Evolutionary conservation across 2,329 filamentous ascomycete genomes (phyloP).

Genomic region (Colletotrichum karsti): DNA sequence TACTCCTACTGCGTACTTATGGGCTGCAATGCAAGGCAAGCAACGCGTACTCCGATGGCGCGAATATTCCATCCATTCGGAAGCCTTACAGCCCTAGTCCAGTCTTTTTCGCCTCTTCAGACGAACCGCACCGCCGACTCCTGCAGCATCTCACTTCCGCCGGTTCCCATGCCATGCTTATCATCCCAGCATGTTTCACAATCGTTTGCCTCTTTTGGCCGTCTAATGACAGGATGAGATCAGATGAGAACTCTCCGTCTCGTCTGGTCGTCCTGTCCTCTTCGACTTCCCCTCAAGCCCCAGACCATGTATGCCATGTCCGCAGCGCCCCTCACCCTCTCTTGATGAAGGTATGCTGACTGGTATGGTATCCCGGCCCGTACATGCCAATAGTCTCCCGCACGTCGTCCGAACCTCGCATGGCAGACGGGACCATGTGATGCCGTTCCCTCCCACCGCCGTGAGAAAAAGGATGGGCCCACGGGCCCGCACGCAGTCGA

Average conservation of each 20-base stretch:
- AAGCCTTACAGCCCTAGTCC: neutral
- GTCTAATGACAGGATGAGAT: neutral
- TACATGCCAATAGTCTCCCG: neutral
- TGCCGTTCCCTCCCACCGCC: neutral
- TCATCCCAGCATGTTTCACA: slow-evolving; percentile 6
- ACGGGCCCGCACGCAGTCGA: neutral
- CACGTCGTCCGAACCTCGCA: neutral
- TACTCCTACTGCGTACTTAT: no score
- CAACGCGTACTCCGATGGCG: neutral
- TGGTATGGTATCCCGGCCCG: neutral
- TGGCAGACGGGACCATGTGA: neutral
- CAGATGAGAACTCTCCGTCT: neutral
- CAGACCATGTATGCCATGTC: no score
- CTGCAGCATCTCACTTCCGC: neutral
- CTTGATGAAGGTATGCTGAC: no score
- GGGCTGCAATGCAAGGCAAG: neutral
- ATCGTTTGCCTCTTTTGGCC: neutral
- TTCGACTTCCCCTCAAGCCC: neutral
- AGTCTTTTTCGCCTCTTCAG: slow-evolving; percentile 11
- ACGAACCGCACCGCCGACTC: neutral
- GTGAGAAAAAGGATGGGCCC: no score
- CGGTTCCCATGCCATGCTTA: neutral
- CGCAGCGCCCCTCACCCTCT: no score
- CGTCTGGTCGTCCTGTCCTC: neutral
- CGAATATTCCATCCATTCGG: neutral